Percentiles rank a stretch among this genome's conserved stretches.
Conservation (phyloP, 129 eudicot species). For the Flaveria bidentis region DNA sequence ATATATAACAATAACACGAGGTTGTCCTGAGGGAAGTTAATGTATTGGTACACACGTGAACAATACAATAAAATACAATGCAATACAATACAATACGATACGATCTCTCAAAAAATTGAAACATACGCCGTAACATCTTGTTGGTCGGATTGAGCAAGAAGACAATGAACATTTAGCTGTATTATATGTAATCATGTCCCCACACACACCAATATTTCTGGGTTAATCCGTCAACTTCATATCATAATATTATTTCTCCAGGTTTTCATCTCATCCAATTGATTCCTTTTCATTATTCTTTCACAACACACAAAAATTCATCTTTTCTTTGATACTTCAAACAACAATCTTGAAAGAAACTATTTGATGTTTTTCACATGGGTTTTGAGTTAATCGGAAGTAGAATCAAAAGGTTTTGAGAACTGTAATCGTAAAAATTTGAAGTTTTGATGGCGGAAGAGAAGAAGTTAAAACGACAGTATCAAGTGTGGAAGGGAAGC, state of each 20-base stretch:
- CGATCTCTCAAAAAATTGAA: constrained; percentile 30
- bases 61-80: too few species aligned
- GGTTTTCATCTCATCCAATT: not conserved
- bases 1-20: not conserved
- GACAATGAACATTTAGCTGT: constrained; percentile 21
- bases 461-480: constrained; percentile 49
- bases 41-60: too few species aligned
- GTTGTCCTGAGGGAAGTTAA: constrained; percentile 1
- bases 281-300: not conserved
- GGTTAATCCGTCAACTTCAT: constrained; percentile 45
- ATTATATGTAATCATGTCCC: not conserved
- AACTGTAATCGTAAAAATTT: not conserved
- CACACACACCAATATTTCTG: constrained; percentile 25
- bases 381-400: constrained; percentile 17
- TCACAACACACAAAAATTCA: not conserved
- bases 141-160: constrained; percentile 28
- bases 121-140: constrained; percentile 30
- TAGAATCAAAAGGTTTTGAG: not conserved
- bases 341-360: not conserved
- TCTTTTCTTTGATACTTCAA: not conserved
- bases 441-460: constrained; percentile 41
- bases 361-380: constrained; percentile 13
- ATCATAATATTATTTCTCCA: constrained; percentile 2
- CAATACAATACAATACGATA: too few species aligned
- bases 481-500: constrained; percentile 91